phyloP scores from a whole-genome alignment of 2,329 filamentous ascomycete genomes.

The Huntiella abstrusa region DNA sequence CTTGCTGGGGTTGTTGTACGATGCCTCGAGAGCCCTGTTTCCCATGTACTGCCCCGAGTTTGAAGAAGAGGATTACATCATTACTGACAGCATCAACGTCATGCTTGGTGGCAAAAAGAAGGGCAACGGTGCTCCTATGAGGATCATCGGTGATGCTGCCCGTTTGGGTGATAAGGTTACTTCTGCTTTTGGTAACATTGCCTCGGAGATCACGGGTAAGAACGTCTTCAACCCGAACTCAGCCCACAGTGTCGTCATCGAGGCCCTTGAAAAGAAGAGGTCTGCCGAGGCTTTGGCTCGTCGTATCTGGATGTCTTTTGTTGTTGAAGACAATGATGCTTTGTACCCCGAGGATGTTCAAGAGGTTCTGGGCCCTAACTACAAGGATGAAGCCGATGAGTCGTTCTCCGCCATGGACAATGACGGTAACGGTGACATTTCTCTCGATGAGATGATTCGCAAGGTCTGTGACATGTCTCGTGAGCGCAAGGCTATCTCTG shows the following conservation, averaged over 20 bases:
- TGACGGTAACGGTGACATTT: conserved; percentile 86
- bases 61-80: conserved; percentile 74
- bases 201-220: conserved; percentile 87
- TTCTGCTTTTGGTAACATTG: conserved; percentile 79
- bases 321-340: conserved; percentile 68
- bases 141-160: conserved; percentile 56
- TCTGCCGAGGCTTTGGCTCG: conserved; percentile 85
- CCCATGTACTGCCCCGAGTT: conserved; percentile 88
- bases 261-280: conserved; percentile 67
- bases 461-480: conserved; percentile 69
- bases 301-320: conserved; percentile 96
- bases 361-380: conserved; percentile 66
- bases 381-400: conserved; percentile 65
- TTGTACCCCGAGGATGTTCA: conserved; percentile 64
- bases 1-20: conserved; percentile 69
- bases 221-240: conserved; percentile 87
- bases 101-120: conserved; percentile 38
- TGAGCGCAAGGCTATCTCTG: conserved; percentile 71
- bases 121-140: conserved; percentile 58
- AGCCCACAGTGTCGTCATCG: conserved; percentile 72
- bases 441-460: conserved; percentile 83
- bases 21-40: conserved; percentile 74
- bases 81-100: conserved; percentile 66
- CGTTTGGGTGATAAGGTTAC: conserved; percentile 86
- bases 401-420: conserved; percentile 65